Evolutionary conservation across 192 early-diverging fungal species (phyloP), one percentile per base, ranked within the genome.

Genomic region (Linnemannia hyalina): DNA sequence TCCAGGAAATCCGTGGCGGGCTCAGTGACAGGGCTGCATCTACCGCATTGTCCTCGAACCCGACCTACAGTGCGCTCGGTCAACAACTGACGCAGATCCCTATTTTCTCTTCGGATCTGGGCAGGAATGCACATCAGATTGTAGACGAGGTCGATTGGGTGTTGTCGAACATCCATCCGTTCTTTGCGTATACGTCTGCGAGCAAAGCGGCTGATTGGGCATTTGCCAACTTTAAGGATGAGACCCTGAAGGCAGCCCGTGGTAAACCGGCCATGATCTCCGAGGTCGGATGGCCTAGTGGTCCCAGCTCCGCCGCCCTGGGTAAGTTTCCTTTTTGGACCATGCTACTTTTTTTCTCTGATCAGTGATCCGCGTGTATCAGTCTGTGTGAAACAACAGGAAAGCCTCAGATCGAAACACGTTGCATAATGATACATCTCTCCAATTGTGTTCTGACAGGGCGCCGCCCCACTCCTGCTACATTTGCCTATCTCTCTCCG

Each of bases 221-320:
- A 26, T 90, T 93, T 68, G 68, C 82, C n/a, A 92, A 93, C 78
- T 89, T 88, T 54, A 81, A 90, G 57, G 77, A 89, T 40, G 78
- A 92, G 72, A 86, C 91, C 18, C 40, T 78, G 47, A 76, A 73
- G 16, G 73, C 89, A 4, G 92, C 93, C 4, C 88, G 78, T 3
- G 75, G 74, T 26, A 94, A 93, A 76, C 85, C 89, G 6, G 89
- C 93, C 9, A 88, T 91, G 49, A 90, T 94, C 41, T 93, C 93
- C n/a, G 94, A 95, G 85, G 90, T 93, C 32, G 94, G 94, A 85
- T 95, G 94, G 94, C 94, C 94, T 42, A 92, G 89, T 63, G 88
- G 82, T 7, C 78, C 83, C 22, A n/a, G 42, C 26, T 73, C 78
- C 15, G 74, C 77, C 22, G 80, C 52, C 1, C 29, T 80, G 13